Evolutionary conservation across 2,329 filamentous ascomycete genomes (phyloP).

Genomic region (Exutisphaerella laricina): DNA sequence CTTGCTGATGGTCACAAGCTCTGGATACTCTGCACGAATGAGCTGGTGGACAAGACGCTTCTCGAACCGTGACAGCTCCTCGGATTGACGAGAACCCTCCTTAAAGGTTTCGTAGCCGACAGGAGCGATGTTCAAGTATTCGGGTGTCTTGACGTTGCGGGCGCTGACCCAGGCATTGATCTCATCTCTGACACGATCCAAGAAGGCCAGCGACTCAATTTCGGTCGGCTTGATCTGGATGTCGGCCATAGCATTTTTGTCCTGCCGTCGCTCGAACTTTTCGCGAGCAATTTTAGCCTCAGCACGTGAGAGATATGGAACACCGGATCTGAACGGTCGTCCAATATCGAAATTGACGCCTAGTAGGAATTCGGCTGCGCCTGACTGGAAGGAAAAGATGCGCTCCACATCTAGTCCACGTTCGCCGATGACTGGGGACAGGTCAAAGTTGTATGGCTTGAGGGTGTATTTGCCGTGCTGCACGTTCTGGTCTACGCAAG

Average conservation of each 20-base stretch:
- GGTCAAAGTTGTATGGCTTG: constrained; percentile 59
- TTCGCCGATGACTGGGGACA: constrained; percentile 52
- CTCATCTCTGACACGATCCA: constrained; percentile 42
- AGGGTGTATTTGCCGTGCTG: constrained; percentile 52
- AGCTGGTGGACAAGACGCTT: constrained; percentile 61
- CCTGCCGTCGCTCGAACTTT: constrained; percentile 40
- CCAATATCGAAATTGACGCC: constrained; percentile 55
- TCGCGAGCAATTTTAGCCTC: constrained; percentile 49
- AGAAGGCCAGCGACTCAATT: constrained; percentile 47
- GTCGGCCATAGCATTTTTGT: constrained; percentile 34
- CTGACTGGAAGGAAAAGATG: constrained; percentile 54
- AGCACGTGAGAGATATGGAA: constrained; percentile 57
- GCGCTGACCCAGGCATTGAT: constrained; percentile 45
- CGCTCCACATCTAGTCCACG: constrained; percentile 53
- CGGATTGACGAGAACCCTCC: constrained; percentile 16
- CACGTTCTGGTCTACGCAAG: constrained; percentile 55
- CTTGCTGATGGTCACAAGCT: constrained; percentile 40
- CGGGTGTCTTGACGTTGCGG: constrained; percentile 20
- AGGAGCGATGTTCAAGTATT: constrained; percentile 34
- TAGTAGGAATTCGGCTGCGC: constrained; percentile 57
- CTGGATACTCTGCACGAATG: constrained; percentile 56
- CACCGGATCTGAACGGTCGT: constrained; percentile 50
- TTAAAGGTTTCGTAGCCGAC: constrained; percentile 14
- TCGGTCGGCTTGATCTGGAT: constrained; percentile 51
- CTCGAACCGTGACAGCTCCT: constrained; percentile 53